phyloP scores from a whole-genome alignment of 139 green algal species.

The Nannochloris sp. region DNA sequence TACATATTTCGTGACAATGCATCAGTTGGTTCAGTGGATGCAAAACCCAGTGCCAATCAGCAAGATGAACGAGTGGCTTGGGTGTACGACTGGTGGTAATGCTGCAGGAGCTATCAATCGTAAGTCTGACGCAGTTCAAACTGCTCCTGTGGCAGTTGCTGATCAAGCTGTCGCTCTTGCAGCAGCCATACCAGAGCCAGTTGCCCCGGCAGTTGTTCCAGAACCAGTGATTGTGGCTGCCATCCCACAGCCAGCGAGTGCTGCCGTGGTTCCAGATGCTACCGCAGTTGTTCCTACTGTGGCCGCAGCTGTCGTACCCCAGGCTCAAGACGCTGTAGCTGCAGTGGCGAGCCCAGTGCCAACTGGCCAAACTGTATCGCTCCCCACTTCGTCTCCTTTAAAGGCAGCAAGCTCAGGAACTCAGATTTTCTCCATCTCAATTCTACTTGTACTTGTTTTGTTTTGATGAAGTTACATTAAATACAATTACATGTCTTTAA shows the following conservation, averaged over 20 bases:
- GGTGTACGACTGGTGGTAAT: background rate
- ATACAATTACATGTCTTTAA: constrained; percentile 4
- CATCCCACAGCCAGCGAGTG: too few relatives aligned
- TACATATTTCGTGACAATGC: constrained; percentile 26
- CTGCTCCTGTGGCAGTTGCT: background rate
- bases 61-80: constrained; percentile 9
- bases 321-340: too few relatives aligned
- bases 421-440: background rate
- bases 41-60: constrained; percentile 14
- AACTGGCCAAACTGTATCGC: too few relatives aligned
- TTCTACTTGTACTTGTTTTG: background rate
- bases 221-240: too few relatives aligned
- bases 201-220: background rate
- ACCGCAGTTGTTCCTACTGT: too few relatives aligned
- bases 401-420: too few relatives aligned
- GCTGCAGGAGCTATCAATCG: constrained; percentile 2
- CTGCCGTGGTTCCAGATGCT: too few relatives aligned
- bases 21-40: constrained; percentile 25
- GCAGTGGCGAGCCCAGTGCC: too few relatives aligned
- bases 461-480: constrained; percentile 7
- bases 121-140: background rate
- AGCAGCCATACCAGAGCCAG: background rate
- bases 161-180: background rate
- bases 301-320: too few relatives aligned
- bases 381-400: too few relatives aligned